Base-by-base conservation (phyloP, 805 yeast species). In the Komagataella kurtzmanii region DNA sequence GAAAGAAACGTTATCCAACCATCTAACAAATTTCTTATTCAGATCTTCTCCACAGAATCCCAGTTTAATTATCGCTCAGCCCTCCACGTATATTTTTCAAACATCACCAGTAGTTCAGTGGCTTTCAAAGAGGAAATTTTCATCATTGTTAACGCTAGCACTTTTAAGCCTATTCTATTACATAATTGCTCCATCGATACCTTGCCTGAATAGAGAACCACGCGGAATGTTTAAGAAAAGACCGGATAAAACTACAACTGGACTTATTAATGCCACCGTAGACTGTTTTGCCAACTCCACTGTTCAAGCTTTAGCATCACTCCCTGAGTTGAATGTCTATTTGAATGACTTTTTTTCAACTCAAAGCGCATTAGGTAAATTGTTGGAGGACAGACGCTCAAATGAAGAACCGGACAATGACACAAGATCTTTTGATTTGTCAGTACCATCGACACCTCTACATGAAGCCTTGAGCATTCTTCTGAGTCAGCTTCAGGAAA, bases 271-370 rank as follows among this genome's bases (percentile, higher is more conserved):
- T 64, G 72, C 82, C 56, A 77, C 90, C 54, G 87, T 88, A 57
- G 97, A 89, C 63, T 91, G 99, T 65, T 91, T 88, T 69, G 96
- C 96, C 54, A 91, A 93, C 61, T 79, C 95, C 6, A 81, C 90
- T 1, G 61, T 93, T 17, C 99, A 91, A 64, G 93, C 90, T 0
- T 73, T 85, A 51, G 76, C 83, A 17, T 67, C 88, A 0, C 62
- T 83, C 17, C 82, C 86, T 0, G 74, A 75, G 0, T 60, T 86
- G 49, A 77, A 82, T 44, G 68, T 66, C 3, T 85, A 86, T 58
- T 63, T 85, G 54, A 80, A 71, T 53, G 58, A 62, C 30, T 64
- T 76, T 51, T 64, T 30, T 8, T 30, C 40, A 30, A 30, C 40
- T n/a, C 40, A 30, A 8, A 12, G 24, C 17, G 6, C 14, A 12